phyloP scores from a whole-genome alignment of 805 yeast species.

The Metschnikowia lochheadii region DNA sequence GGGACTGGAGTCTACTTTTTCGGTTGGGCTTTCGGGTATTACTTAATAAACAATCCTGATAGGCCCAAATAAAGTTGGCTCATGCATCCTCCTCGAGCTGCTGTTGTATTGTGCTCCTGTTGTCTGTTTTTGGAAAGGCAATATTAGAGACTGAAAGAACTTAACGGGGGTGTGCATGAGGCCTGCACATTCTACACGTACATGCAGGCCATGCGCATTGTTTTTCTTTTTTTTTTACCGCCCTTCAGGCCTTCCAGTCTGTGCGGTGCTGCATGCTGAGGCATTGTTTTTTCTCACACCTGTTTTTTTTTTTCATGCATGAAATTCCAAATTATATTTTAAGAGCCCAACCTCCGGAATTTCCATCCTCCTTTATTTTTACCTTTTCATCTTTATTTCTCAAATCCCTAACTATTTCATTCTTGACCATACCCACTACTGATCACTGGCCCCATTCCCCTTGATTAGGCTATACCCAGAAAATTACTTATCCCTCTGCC shows the following conservation, averaged over 20 bases:
- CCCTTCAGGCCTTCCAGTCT: background rate
- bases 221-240: background rate
- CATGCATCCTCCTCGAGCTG: background rate
- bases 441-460: too few relatives aligned
- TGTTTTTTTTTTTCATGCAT: slow-evolving; percentile 2
- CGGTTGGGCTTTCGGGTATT: too few relatives aligned
- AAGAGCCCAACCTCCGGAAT: slow-evolving; percentile 1
- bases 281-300: background rate
- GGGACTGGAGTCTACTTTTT: too few relatives aligned
- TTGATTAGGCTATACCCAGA: too few relatives aligned
- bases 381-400: too few relatives aligned
- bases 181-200: background rate
- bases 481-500: too few relatives aligned
- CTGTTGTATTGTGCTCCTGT: background rate
- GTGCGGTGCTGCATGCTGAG: background rate
- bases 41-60: too few relatives aligned
- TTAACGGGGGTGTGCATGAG: background rate
- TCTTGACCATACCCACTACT: too few relatives aligned
- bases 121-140: background rate
- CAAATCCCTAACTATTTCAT: too few relatives aligned
- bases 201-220: background rate
- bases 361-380: background rate
- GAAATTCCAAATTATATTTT: background rate
- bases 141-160: background rate
- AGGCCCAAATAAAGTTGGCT: background rate